Conservation (phyloP, 352 stramenopile species). For the Thalassiosira ordinaria region DNA sequence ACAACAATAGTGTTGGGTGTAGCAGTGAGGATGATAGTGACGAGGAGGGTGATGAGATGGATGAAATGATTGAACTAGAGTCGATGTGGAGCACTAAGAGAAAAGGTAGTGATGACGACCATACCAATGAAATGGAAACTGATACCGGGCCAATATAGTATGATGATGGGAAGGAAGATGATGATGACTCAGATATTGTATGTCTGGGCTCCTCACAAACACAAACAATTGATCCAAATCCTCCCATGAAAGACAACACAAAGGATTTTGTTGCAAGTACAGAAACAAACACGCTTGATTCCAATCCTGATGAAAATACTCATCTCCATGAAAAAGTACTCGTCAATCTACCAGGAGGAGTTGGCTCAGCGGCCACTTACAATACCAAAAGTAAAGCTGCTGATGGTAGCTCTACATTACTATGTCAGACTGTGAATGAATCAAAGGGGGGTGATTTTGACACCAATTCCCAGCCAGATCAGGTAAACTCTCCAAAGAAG, state of each 20-base stretch:
- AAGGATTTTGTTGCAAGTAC: no score
- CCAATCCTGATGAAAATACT: no score
- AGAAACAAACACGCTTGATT: no score
- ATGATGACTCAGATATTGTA: constrained; percentile 22
- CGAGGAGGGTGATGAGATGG: constrained; percentile 14
- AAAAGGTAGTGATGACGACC: background rate
- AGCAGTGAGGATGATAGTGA: constrained; percentile 10
- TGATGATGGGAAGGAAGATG: background rate
- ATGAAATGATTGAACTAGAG: constrained; percentile 7
- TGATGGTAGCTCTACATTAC: background rate
- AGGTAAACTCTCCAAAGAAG: constrained; percentile 24
- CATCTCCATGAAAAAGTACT: no score
- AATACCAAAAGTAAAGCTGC: background rate
- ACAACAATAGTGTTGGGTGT: background rate
- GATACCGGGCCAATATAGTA: no score
- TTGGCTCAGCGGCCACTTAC: background rate
- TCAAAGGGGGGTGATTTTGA: background rate
- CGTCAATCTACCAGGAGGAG: background rate
- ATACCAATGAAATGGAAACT: background rate
- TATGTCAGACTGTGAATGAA: background rate
- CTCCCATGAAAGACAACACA: background rate
- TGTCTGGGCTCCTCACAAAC: constrained; percentile 10
- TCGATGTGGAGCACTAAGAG: background rate
- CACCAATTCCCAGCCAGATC: background rate
- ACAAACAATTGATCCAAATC: background rate